Conservation (phyloP, 2,329 filamentous ascomycete genomes). For the Pseudogymnoascus sp. region DNA sequence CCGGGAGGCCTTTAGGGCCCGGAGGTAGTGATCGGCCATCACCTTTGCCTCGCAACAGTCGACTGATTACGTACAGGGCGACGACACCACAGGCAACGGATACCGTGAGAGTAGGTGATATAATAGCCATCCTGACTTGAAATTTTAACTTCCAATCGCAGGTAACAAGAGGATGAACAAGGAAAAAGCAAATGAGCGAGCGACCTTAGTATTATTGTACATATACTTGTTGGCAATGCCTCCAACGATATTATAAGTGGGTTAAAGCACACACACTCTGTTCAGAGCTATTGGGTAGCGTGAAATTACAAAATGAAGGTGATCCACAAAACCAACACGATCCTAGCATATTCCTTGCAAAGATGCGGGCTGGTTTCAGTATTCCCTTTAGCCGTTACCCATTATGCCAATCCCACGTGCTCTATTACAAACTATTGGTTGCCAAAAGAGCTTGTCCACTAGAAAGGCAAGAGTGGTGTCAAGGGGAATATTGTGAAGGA, state of each 20-base stretch:
- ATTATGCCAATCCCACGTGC: neutral
- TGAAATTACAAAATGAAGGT: neutral
- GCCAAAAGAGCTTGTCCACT: neutral
- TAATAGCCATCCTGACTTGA: neutral
- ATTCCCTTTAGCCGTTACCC: neutral
- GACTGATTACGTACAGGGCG: slow-evolving; percentile 10
- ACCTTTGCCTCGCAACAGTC: slow-evolving; percentile 8
- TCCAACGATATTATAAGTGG: neutral
- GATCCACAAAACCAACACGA: neutral
- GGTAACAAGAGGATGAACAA: neutral
- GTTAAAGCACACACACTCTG: neutral
- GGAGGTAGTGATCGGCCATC: slow-evolving; percentile 11
- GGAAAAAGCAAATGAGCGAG: slow-evolving; percentile 6
- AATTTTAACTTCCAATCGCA: neutral
- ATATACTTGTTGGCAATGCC: neutral
- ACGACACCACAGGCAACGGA: slow-evolving; percentile 8
- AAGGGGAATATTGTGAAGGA: neutral
- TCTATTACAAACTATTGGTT: neutral
- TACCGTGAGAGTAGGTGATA: neutral
- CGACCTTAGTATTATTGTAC: neutral
- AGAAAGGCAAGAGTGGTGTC: neutral
- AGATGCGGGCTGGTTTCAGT: neutral
- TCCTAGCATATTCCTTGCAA: neutral
- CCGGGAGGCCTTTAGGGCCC: slow-evolving; percentile 14
- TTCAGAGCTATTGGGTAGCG: neutral